phyloP scores from a whole-genome alignment of 768 basidiomycete species.

The Hygrocybe coccinea region DNA sequence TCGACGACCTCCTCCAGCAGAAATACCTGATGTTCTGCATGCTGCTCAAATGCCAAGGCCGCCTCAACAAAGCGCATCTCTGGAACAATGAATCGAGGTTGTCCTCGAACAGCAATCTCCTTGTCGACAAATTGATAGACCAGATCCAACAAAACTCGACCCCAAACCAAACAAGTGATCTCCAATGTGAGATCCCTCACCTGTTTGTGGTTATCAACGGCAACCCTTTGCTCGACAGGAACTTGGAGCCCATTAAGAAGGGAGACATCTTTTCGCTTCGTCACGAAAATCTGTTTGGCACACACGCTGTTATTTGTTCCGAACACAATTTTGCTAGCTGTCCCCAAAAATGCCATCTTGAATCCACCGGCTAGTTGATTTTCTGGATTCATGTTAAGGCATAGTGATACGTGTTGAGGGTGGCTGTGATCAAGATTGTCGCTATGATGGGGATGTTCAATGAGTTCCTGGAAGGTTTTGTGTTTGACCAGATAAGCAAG shows the following conservation, averaged over 20 bases:
- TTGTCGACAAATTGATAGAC: neutral
- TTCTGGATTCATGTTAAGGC: neutral
- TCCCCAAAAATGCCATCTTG: neutral
- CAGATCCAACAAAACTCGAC: neutral
- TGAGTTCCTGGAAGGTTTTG: too few species aligned
- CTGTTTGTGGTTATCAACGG: neutral
- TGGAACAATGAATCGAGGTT: neutral
- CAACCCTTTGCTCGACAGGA: neutral
- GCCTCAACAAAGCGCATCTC: neutral
- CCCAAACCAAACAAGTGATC: neutral
- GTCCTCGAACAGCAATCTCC: neutral
- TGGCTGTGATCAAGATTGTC: too few species aligned
- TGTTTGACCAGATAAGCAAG: too few species aligned
- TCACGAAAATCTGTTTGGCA: neutral
- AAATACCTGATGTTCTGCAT: too few species aligned
- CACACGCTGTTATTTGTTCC: neutral
- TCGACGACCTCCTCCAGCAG: too few species aligned
- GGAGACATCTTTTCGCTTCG: neutral
- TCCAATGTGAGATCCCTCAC: neutral
- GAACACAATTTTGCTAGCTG: neutral
- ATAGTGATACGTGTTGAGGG: neutral
- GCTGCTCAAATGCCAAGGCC: neutral
- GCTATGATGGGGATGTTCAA: too few species aligned
- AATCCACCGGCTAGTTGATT: neutral
- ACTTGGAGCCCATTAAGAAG: neutral